A percentile compares a stretch with the other conserved stretches of the same genome.
Evolutionary conservation across 2,329 filamentous ascomycete species (phyloP).

Genomic region (Lachnellula arida): DNA sequence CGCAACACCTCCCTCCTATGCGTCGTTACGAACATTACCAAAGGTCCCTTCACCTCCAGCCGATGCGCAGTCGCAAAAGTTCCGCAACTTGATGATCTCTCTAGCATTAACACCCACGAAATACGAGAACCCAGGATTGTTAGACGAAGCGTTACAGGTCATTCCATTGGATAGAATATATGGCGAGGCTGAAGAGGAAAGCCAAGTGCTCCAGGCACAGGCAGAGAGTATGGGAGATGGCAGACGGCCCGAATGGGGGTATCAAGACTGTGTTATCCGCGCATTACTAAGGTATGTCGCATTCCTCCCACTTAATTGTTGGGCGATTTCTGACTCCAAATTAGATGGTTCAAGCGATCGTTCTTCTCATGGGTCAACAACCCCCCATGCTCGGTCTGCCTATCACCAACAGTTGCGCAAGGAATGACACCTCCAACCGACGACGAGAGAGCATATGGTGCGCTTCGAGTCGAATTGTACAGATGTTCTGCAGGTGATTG

Average conservation of each 20-base stretch:
- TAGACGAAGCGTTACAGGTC: constrained; percentile 84
- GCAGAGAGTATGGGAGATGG: constrained; percentile 82
- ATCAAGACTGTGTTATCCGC: constrained; percentile 92
- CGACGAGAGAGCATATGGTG: constrained; percentile 85
- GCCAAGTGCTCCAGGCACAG: constrained; percentile 79
- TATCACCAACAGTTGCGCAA: constrained; percentile 74
- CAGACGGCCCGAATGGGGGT: constrained; percentile 84
- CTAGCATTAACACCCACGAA: constrained; percentile 84
- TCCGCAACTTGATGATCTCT: constrained; percentile 77
- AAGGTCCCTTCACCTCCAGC: constrained; percentile 71
- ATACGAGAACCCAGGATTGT: constrained; percentile 91
- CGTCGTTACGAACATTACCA: constrained; percentile 58
- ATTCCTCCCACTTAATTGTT: constrained; percentile 13
- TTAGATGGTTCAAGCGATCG: constrained; percentile 87
- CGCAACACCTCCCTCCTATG: constrained; percentile 53
- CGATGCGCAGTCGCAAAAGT: constrained; percentile 67
- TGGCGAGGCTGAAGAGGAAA: constrained; percentile 88
- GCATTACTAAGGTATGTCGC: constrained; percentile 71
- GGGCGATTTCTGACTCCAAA: constrained; percentile 14
- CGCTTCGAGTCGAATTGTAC: constrained; percentile 84
- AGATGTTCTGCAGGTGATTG: constrained; percentile 75
- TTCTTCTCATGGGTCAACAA: constrained; percentile 99
- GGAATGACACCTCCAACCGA: constrained; percentile 81
- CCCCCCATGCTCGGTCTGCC: constrained; percentile 76
- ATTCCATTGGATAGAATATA: constrained; percentile 91